These are phyloP conservation scores for Apophysomyces trapeziformis DNA, from an alignment of 371 early-diverging fungal species.

Conservation along the genomic window DNA sequence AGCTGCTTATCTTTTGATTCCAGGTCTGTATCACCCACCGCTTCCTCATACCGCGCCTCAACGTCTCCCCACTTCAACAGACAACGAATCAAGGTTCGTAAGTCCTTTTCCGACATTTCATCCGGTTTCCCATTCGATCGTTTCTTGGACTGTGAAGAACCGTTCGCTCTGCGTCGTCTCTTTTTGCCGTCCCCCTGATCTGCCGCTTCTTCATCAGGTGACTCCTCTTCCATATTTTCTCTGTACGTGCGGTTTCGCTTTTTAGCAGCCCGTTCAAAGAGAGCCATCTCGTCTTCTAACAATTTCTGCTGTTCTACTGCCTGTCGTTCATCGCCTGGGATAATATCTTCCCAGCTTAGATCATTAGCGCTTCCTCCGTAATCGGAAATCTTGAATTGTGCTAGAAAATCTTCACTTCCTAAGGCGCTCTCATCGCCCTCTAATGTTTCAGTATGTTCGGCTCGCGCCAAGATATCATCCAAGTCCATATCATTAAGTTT, in stretches of 20 bases:
- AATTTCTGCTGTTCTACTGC: conserved; percentile 68
- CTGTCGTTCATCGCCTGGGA: conserved; percentile 85
- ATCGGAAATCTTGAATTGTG: conserved; percentile 94
- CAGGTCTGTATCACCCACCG: conserved; percentile 81
- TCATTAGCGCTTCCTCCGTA: conserved; percentile 78
- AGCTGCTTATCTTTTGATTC: conserved; percentile 68
- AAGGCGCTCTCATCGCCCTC: conserved; percentile 65
- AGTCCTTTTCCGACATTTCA: conserved; percentile 75
- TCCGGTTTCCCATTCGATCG: conserved; percentile 34
- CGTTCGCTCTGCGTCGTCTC: conserved; percentile 11
- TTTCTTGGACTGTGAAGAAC: conserved; percentile 6
- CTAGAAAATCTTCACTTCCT: conserved; percentile 90
- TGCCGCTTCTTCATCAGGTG: conserved; percentile 31
- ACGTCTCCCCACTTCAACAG: conserved; percentile 84
- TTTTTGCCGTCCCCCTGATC: conserved; percentile 12
- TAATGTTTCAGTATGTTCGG: conserved; percentile 88
- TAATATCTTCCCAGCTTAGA: conserved; percentile 94
- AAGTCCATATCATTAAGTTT: conserved; percentile 92
- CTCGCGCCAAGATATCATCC: conserved; percentile 93
- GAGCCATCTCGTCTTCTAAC: conserved; percentile 46
- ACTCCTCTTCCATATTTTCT: conserved; percentile 34
- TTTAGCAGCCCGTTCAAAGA: conserved; percentile 59
- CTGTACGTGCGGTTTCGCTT: conserved; percentile 42
- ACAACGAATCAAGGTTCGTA: conserved; percentile 78
- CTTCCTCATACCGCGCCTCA: conserved; percentile 76